These are phyloP conservation scores for Linnemannia zychae DNA, from an alignment of 192 early-diverging fungal species.

Conservation along the genomic window DNA sequence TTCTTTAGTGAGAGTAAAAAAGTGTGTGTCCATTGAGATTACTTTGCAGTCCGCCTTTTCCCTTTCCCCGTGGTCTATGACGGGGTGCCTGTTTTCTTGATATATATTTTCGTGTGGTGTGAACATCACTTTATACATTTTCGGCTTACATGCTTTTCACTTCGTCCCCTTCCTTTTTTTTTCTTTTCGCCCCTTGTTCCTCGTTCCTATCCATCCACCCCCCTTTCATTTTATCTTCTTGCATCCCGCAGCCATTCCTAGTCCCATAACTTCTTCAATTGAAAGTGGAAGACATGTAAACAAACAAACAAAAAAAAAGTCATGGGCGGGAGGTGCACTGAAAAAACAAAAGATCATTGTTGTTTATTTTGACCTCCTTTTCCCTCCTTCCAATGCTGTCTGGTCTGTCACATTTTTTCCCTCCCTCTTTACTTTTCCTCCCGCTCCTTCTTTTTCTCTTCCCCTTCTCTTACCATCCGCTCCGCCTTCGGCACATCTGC, in stretches of 20 bases:
- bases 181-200: background rate
- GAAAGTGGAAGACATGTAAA: background rate
- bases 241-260: too few relatives aligned
- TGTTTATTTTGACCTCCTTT: background rate
- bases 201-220: background rate
- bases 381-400: background rate
- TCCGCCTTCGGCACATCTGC: conserved; percentile 10
- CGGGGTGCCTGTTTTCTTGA: too few relatives aligned
- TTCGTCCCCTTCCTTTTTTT: background rate
- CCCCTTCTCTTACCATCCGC: background rate
- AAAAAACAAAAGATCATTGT: background rate
- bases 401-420: background rate
- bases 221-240: too few relatives aligned
- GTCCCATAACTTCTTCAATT: too few relatives aligned
- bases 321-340: too few relatives aligned
- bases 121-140: too few relatives aligned
- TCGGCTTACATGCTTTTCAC: background rate
- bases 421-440: background rate
- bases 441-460: background rate
- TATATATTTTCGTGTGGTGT: too few relatives aligned
- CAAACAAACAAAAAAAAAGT: background rate
- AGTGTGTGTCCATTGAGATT: too few relatives aligned
- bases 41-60: too few relatives aligned
- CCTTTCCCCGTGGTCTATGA: too few relatives aligned
- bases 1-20: too few relatives aligned